A percentile compares a stretch with the other conserved stretches of the same genome.
Conservation (phyloP, 805 yeast species). For the Nakazawaea populi region DNA sequence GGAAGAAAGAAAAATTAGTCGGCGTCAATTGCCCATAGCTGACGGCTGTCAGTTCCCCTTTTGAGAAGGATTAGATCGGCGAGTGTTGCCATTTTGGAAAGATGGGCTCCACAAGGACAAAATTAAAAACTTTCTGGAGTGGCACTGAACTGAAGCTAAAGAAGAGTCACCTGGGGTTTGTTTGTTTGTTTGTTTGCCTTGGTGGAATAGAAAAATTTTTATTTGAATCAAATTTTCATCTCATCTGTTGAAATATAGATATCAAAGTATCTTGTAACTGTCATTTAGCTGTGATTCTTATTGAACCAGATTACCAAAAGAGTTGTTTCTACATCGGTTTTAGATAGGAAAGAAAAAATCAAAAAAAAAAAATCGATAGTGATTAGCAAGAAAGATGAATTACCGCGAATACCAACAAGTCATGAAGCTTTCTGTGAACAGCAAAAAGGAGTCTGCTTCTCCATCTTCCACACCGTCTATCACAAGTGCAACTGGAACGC, state of each 20-base stretch:
- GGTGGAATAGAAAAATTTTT: background rate
- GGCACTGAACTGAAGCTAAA: background rate
- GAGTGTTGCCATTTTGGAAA: background rate
- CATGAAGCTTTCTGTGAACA: slow-evolving; percentile 4
- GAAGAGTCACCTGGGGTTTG: background rate
- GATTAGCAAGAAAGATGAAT: background rate
- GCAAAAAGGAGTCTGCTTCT: background rate
- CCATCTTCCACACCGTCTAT: background rate
- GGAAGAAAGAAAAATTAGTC: background rate
- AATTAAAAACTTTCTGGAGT: too few species aligned
- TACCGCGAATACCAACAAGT: slow-evolving; percentile 10
- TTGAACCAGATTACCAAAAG: too few species aligned
- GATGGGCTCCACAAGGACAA: background rate
- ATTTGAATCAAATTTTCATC: background rate
- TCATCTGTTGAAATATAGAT: too few species aligned
- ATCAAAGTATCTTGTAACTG: too few species aligned
- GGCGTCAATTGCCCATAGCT: background rate
- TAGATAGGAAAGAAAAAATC: background rate
- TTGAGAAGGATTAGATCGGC: background rate
- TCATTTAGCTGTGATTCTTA: too few species aligned
- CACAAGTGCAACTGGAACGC: background rate
- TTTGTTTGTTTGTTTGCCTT: background rate
- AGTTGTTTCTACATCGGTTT: background rate
- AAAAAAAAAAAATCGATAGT: too few species aligned
- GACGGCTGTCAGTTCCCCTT: background rate